phyloP scores from a whole-genome alignment of 257 asterid genomes.

The Primulina tabacum region DNA sequence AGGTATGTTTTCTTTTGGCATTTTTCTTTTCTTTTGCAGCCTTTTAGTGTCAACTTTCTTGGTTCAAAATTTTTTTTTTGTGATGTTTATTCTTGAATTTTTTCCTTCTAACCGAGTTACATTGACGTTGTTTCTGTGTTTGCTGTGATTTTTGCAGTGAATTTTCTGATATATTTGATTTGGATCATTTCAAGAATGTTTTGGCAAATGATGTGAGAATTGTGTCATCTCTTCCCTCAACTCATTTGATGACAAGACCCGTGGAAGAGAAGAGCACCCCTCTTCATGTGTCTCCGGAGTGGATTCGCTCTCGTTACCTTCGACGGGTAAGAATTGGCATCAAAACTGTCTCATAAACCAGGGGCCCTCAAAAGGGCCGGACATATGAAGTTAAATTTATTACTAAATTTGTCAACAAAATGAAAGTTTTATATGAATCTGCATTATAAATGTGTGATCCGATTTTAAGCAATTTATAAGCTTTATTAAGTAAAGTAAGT shows the following conservation, averaged over 20 bases:
- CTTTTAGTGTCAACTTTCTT: constrained; percentile 1
- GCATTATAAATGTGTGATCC: too few species aligned
- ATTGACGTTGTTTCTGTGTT: too few species aligned
- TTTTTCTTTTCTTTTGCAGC: constrained; percentile 22
- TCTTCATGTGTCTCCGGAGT: constrained; percentile 67
- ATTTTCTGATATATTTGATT: constrained; percentile 84
- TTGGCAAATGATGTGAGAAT: constrained; percentile 74
- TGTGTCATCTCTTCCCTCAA: constrained; percentile 87
- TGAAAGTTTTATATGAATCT: too few species aligned
- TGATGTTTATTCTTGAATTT: not conserved
- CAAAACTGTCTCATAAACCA: too few species aligned
- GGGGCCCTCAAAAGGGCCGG: too few species aligned
- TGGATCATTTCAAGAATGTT: constrained; percentile 83
- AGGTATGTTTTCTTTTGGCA: constrained; percentile 49
- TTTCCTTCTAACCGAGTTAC: too few species aligned
- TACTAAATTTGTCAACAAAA: too few species aligned
- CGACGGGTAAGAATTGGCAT: constrained; percentile 40
- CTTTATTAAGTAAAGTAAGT: not conserved
- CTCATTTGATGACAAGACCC: constrained; percentile 83
- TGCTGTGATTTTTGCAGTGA: constrained; percentile 57
- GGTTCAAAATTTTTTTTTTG: not conserved
- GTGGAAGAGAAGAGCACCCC: constrained; percentile 81
- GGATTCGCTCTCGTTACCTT: constrained; percentile 74
- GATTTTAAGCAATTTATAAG: too few species aligned
- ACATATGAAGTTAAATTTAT: too few species aligned